phyloP scores from a whole-genome alignment of 2,329 filamentous ascomycete genomes.

The Fusarium sp. region DNA sequence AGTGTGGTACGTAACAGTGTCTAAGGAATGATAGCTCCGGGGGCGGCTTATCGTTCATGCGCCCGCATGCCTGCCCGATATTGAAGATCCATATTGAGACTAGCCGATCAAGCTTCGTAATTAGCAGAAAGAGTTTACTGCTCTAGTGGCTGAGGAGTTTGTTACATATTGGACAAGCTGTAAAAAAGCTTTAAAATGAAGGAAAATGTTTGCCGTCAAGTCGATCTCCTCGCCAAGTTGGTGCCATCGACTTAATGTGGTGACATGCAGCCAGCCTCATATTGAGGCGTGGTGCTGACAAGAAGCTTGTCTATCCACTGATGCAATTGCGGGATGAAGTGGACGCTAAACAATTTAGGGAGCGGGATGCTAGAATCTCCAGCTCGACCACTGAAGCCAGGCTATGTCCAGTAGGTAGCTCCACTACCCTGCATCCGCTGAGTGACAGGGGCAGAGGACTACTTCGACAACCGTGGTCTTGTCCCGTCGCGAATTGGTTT shows the following conservation, averaged over 20 bases:
- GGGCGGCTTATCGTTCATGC: conserved; percentile 48
- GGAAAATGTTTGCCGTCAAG: not conserved
- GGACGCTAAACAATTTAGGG: conserved; percentile 20
- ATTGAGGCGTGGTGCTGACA: not conserved
- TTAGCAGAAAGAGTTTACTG: conserved; percentile 1
- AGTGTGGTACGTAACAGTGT: conserved; percentile 28
- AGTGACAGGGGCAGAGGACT: conserved; percentile 28
- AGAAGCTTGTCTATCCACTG: not conserved
- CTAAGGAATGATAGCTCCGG: conserved; percentile 32
- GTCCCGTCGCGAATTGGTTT: conserved; percentile 28
- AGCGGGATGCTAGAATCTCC: conserved; percentile 21
- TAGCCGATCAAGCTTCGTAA: conserved; percentile 7
- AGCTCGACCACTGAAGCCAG: conserved; percentile 16
- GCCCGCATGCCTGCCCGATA: conserved; percentile 19
- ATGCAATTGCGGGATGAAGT: conserved; percentile 1
- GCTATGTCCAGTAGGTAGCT: conserved; percentile 29
- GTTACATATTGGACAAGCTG: not conserved
- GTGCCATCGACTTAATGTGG: not conserved
- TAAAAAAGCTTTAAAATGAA: not conserved
- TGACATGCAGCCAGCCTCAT: not conserved
- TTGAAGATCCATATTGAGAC: conserved; percentile 4
- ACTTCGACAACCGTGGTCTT: conserved; percentile 28
- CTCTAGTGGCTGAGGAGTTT: not conserved
- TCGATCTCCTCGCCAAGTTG: not conserved
- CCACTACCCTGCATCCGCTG: conserved; percentile 35